phyloP scores from a whole-genome alignment of 805 yeast species.

The Teunomyces atbi region DNA sequence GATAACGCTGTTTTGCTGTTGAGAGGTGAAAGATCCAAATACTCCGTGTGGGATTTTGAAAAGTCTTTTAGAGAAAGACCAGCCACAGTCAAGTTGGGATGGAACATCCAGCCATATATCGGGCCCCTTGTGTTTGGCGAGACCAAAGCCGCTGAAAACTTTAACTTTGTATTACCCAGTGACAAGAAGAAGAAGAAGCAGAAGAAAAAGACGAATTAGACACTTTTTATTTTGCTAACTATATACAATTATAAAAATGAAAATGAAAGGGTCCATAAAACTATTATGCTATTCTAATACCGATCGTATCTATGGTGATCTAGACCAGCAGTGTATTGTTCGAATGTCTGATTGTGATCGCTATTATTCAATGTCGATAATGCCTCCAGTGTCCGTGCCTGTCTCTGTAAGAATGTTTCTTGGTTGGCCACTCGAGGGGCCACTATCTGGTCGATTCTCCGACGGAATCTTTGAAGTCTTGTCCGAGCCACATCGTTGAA shows the following conservation, averaged over 20 bases:
- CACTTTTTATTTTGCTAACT: not conserved
- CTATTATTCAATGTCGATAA: constrained; percentile 12
- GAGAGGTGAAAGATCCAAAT: constrained; percentile 60
- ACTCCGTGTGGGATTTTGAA: constrained; percentile 84
- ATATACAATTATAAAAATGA: not conserved
- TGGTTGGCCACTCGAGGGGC: constrained; percentile 15
- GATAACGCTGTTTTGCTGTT: constrained; percentile 59
- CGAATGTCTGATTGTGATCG: not conserved
- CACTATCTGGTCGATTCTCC: constrained; percentile 18
- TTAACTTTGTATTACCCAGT: constrained; percentile 29
- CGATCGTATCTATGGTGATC: constrained; percentile 3
- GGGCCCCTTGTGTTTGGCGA: constrained; percentile 78
- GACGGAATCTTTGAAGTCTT: constrained; percentile 21
- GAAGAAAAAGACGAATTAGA: constrained; percentile 3
- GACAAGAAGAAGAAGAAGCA: constrained; percentile 12
- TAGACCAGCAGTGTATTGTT: constrained; percentile 3
- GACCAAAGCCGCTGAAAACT: constrained; percentile 26
- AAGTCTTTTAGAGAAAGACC: constrained; percentile 58
- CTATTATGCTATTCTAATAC: constrained; percentile 1
- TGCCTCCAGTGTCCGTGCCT: constrained; percentile 23
- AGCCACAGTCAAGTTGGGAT: constrained; percentile 69
- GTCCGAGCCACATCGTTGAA: constrained; percentile 18
- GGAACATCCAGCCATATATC: constrained; percentile 91
- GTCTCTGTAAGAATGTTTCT: constrained; percentile 22
- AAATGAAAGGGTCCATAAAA: not conserved